These are phyloP conservation scores for Juglanconis oblonga DNA, from an alignment of 2,329 filamentous ascomycete species.

Conservation along the genomic window DNA sequence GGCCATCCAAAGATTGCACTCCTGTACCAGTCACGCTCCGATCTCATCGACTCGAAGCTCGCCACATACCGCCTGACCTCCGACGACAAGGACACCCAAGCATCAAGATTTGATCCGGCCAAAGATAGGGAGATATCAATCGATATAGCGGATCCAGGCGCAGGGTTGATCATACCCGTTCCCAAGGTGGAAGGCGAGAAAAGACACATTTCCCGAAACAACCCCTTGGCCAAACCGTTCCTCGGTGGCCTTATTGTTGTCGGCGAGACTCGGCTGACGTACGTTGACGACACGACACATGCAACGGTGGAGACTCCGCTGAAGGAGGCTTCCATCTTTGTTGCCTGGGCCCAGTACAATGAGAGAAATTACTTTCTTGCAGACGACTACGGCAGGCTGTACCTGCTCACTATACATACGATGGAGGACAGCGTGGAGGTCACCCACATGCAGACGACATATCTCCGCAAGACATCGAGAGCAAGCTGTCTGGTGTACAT, in stretches of 20 bases:
- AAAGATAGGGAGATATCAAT: slow-evolving; percentile 55
- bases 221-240: slow-evolving; percentile 51
- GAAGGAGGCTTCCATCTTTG: slow-evolving; percentile 76
- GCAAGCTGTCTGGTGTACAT: slow-evolving; percentile 79
- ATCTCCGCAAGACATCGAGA: slow-evolving; percentile 65
- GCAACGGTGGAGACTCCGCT: slow-evolving; percentile 63
- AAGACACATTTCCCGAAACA: slow-evolving; percentile 58
- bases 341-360: slow-evolving; percentile 87
- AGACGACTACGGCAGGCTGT: slow-evolving; percentile 85
- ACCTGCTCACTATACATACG: slow-evolving; percentile 76
- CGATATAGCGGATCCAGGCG: slow-evolving; percentile 52
- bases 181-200: slow-evolving; percentile 53
- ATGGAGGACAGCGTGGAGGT: slow-evolving; percentile 57
- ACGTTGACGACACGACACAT: slow-evolving; percentile 76
- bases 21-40: slow-evolving; percentile 52
- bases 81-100: slow-evolving; percentile 54
- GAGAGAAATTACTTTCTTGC: slow-evolving; percentile 80
- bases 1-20: slow-evolving; percentile 58
- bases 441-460: slow-evolving; percentile 66
- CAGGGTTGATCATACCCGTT: slow-evolving; percentile 62
- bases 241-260: slow-evolving; percentile 70
- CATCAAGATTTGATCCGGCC: slow-evolving; percentile 52
- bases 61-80: slow-evolving; percentile 58
- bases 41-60: slow-evolving; percentile 51
- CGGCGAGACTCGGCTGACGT: slow-evolving; percentile 78